Conservation (phyloP, 371 early-diverging fungal genomes). For the Actinomucor elegans region DNA sequence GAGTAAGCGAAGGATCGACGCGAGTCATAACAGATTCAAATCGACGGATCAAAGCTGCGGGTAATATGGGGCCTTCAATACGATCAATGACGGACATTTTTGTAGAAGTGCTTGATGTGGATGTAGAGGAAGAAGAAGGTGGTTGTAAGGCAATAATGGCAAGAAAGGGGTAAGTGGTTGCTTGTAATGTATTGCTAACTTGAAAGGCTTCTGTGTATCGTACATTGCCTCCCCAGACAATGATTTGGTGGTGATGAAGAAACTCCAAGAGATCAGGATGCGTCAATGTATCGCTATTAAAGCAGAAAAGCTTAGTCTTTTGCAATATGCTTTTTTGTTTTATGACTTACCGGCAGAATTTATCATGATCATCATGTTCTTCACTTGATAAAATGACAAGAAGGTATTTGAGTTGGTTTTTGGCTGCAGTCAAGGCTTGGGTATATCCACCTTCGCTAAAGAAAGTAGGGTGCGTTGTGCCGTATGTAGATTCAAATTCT, state of each 20-base stretch:
- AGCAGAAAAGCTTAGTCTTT: no score
- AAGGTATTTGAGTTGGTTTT: conserved; percentile 70
- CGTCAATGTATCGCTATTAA: conserved; percentile 56
- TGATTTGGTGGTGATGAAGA: conserved; percentile 58
- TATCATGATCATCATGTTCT: conserved; percentile 78
- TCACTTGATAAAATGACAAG: conserved; percentile 73
- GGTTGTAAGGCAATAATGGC: conserved; percentile 68
- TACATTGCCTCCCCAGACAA: conserved; percentile 83
- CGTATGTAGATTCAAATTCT: conserved; percentile 71
- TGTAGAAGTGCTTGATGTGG: conserved; percentile 3
- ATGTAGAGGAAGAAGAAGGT: conserved; percentile 10
- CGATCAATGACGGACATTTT: conserved; percentile 66
- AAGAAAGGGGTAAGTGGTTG: conserved; percentile 78
- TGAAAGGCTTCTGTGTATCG: conserved; percentile 71
- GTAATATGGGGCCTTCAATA: conserved; percentile 55
- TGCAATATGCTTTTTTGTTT: no score
- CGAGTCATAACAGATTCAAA: conserved; percentile 52
- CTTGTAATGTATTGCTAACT: conserved; percentile 70
- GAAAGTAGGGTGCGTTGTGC: conserved; percentile 72
- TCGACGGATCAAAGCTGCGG: conserved; percentile 50
- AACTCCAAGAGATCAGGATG: conserved; percentile 59
- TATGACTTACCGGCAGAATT: conserved; percentile 56
- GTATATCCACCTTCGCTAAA: conserved; percentile 73
- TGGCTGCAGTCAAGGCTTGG: conserved; percentile 67
- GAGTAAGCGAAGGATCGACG: conserved; percentile 52